Evolutionary conservation across 306 rosid species (phyloP).

Genomic region (Purshia tridentata): DNA sequence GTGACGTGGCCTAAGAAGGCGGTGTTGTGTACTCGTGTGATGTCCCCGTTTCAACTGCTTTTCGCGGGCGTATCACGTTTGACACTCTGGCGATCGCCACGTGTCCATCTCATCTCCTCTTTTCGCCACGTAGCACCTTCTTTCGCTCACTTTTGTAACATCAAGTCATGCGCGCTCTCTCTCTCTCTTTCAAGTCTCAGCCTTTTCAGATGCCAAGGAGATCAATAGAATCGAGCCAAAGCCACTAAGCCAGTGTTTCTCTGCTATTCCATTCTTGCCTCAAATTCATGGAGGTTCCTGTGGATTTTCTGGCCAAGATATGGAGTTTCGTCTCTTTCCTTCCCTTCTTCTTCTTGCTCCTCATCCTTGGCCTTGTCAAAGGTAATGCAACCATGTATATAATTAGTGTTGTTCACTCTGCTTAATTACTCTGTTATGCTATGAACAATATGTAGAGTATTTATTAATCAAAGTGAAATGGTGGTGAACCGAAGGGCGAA

Average conservation of each 20-base stretch:
- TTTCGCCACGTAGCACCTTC: constrained; percentile 4
- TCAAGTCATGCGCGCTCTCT: background rate
- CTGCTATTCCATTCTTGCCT: background rate
- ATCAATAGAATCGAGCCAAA: background rate
- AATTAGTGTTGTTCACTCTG: background rate
- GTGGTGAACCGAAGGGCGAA: too few relatives aligned
- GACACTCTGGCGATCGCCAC: background rate
- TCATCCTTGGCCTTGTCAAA: constrained; percentile 62
- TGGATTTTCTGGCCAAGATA: constrained; percentile 36
- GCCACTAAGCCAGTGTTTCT: background rate
- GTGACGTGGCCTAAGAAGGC: background rate
- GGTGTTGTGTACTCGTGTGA: background rate
- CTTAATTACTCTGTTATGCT: background rate
- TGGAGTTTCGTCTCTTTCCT: constrained; percentile 66
- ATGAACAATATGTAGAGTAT: background rate
- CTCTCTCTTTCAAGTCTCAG: background rate
- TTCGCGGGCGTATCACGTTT: background rate
- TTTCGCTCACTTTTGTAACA: background rate
- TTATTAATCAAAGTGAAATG: too few relatives aligned
- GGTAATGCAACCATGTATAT: constrained; percentile 33
- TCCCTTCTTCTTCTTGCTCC: constrained; percentile 64
- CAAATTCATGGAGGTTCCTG: constrained; percentile 42
- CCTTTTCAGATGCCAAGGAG: background rate
- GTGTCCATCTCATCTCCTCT: background rate
- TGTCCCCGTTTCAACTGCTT: background rate